Percentiles rank a stretch among this genome's conserved stretches.
phyloP scores from a whole-genome alignment of 2,329 filamentous ascomycete genomes.

The Eurotiales sp. region DNA sequence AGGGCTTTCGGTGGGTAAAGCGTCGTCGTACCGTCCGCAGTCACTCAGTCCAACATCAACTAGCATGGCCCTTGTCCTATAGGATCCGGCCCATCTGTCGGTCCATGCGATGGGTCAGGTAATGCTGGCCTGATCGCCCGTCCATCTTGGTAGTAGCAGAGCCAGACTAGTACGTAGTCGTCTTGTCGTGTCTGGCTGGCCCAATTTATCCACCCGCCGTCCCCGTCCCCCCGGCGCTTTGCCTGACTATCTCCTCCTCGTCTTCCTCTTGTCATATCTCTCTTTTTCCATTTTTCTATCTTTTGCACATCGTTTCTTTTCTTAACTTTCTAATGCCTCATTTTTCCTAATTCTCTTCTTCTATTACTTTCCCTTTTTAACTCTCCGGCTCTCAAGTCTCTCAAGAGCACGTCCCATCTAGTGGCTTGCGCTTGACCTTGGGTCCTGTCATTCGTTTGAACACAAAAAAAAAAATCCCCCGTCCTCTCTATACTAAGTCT shows the following conservation, averaged over 20 bases:
- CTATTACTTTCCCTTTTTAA: slow-evolving; percentile 27
- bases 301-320: slow-evolving; percentile 32
- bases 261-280: slow-evolving; percentile 15
- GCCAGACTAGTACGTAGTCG: too few relatives aligned
- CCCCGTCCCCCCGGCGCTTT: slow-evolving; percentile 7
- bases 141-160: too few relatives aligned
- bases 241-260: slow-evolving; percentile 12
- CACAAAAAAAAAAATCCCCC: too few relatives aligned
- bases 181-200: background rate
- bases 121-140: slow-evolving; percentile 1
- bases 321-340: slow-evolving; percentile 24
- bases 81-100: background rate
- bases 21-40: too few relatives aligned
- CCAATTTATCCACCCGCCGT: slow-evolving; percentile 8
- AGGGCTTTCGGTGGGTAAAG: too few relatives aligned
- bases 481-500: slow-evolving; percentile 6
- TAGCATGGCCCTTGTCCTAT: background rate
- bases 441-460: slow-evolving; percentile 36
- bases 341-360: slow-evolving; percentile 24
- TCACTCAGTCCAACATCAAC: too few relatives aligned
- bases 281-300: slow-evolving; percentile 3
- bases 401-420: slow-evolving; percentile 17
- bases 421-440: slow-evolving; percentile 23
- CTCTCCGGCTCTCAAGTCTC: slow-evolving; percentile 25
- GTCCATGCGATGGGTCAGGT: background rate